Evolutionary conservation across 1,284 basidiomycete genomes (phyloP), one percentile per base, ranked within the genome.

Genomic region (Vanrija sp.): DNA sequence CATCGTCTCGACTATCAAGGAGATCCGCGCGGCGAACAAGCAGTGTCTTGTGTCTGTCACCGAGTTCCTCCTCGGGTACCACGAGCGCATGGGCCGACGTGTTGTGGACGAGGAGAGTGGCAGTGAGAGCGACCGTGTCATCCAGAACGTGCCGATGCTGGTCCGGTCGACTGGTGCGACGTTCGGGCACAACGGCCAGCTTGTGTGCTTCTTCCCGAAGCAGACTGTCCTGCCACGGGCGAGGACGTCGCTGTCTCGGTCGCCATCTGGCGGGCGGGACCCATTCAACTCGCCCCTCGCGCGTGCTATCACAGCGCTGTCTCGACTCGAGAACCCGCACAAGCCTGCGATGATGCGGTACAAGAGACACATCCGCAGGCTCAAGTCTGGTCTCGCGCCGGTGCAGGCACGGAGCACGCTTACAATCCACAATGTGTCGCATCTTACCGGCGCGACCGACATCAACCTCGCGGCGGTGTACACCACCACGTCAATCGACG

Each of bases 141-240:
- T 48, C 52, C 70, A 65, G 54, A 72, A 65, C 49, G 69, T 68
- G 16, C 69, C 68, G 3, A 69, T 69, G 63, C 52, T 75, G 23
- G 64, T 66, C 16, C 57, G 71, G 38, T 72, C 71, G 0, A 72
- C 68, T 24, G 75, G 75, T 3, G 75, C 74, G 0, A 68, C 85
- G 0, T 95, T 94, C 75, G 87, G 90, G 0, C 87, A 88, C 0
- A 89, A 89, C 61, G 91, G 89, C 45, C 84, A 91, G 75, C 78
- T 94, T 1, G 83, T 93, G 0, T 89, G 85, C 66, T 92, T 94
- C 76, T 92, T 88, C 76, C 83, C 87, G 38, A 84, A 73, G 57
- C 67, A 69, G 55, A 68, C 72, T 3, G 58, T 68, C 6, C 60
- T 72, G 6, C 65, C 72, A 15, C 65, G 66, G 18, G 58, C 64